Base-by-base conservation (phyloP, 805 yeast species). In the Zygosaccharomyces gambellarensis region DNA sequence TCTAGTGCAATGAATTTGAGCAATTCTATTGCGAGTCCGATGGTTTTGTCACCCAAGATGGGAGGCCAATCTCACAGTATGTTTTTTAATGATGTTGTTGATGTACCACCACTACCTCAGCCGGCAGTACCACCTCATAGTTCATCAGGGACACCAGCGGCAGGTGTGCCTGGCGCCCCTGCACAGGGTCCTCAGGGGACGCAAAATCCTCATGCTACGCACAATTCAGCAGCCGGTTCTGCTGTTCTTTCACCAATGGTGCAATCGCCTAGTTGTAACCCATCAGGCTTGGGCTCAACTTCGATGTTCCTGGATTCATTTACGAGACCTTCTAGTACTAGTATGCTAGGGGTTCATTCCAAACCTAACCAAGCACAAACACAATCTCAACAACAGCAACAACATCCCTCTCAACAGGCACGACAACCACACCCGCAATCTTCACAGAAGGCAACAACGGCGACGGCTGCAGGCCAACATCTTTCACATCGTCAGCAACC, bases 181-280 rank as follows among this genome's bases (percentile, higher is more conserved):
- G 9, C 21, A 22, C 23, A 32, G 32, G 39, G 43, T 38, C 11
- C 36, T 6, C 48, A 45, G 36, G 22, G 29, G 19, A 17, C 42
- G 29, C 38, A 21, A 17, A 29, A 19, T 38, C 21, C 43, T 17
- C 45, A 42, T 21, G 41, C 52, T 38, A 43, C 55, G 36, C 39
- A 50, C 19, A 48, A 48, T 39, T 53, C 59, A 52, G 55, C 64
- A 60, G 65, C 64, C 52, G 65, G 65, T 48, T 58, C 65, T 60
- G 63, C 59, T 51, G 58, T 56, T 43, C 46, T 58, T 29, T 56
- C 65, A 11, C 59, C 63, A 32, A 32, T 57, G 52, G 46, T 59
- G 39, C 61, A 58, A 36, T 59, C 64, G 4, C 54, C 58, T 9
- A 48, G 47, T 22, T 49, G 52, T n/a, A 43, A 52, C 23, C 49